Evolutionary conservation across 306 rosid genomes (phyloP).

Genomic region (Prinsepia uniflora): DNA sequence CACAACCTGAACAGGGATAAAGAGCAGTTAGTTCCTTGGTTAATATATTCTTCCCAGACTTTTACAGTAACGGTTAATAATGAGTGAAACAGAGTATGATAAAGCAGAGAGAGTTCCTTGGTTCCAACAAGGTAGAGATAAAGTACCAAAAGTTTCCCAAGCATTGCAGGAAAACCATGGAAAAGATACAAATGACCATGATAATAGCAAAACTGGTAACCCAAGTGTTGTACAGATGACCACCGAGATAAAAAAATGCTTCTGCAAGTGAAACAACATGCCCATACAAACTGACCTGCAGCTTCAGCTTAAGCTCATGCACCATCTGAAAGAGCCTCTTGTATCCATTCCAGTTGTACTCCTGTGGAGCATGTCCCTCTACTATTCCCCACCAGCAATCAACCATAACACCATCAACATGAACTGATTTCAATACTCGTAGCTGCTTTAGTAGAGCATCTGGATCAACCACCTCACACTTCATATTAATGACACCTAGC

Average conservation of each 20-base stretch:
- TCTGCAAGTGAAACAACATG: neutral
- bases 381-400: constrained; percentile 99
- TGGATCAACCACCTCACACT: constrained; percentile 91
- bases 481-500: constrained; percentile 89
- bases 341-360: constrained; percentile 97
- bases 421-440: constrained; percentile 70
- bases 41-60: neutral
- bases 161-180: neutral
- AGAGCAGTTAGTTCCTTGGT: too few species aligned
- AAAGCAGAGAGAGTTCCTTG: neutral
- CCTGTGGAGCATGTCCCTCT: constrained; percentile 91
- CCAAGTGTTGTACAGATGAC: neutral
- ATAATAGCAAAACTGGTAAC: neutral
- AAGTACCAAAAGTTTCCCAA: neutral
- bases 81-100: neutral
- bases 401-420: constrained; percentile 83
- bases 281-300: constrained; percentile 57
- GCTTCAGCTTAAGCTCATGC: constrained; percentile 74
- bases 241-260: constrained; percentile 1
- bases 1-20: constrained; percentile 53
- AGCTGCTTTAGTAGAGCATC: constrained; percentile 85
- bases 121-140: neutral
- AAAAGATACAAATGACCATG: neutral
- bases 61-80: neutral
- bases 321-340: constrained; percentile 89